Evolutionary conservation across 106 monocot genomes (phyloP), one percentile per base, ranked within the genome.

Genomic region (Dendrobium nobile): DNA sequence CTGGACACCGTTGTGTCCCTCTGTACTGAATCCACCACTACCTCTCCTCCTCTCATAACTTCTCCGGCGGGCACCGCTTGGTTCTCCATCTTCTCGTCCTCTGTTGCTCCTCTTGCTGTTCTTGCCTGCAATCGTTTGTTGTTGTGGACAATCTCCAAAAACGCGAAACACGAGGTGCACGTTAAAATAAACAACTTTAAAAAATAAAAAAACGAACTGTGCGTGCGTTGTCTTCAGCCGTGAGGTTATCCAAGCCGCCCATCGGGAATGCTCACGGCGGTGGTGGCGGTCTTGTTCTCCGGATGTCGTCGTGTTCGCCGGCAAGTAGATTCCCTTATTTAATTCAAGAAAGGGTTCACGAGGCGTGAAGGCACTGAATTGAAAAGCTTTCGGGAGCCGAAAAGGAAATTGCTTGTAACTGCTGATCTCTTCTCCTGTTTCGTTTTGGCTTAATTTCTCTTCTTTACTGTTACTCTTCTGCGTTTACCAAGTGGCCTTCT

Each of bases 1-100:
- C 83, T 78, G 2, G 90, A 86, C 10, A 77, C 82, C 67, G 55
- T 75, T 17, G 84, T 40, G 40, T 82, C 75, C 2, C 37, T 61
- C 67, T 20, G 37, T 15, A 43, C 44, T 19, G 54, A 22, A 17
- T 73, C 77, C 75, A 54, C 73, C 73, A 67, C 70, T 67, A 61
- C 82, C 45, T 75, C 76, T 72, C 72, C 61, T 55, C 41, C 44
- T 0, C 1, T 70, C 10, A 64, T 3, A 51, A 51, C 15, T 51
- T 51, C 51, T 11, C 51, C 51, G 51, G 51, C 51, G 51, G 13
- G 1, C 22, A 24, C 7, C 20, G 26, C 24, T 27, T 9, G 22
- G 72, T 18, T 18, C 80, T 47, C 20, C 43, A 17, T 67, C 54
- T 43, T 55, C 41, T 43, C 72, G 17, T 27, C n/a, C 40, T 81